These are phyloP conservation scores for Dactylonectria estremocensis DNA, from an alignment of 2,329 filamentous ascomycete genomes.

Conservation along the genomic window DNA sequence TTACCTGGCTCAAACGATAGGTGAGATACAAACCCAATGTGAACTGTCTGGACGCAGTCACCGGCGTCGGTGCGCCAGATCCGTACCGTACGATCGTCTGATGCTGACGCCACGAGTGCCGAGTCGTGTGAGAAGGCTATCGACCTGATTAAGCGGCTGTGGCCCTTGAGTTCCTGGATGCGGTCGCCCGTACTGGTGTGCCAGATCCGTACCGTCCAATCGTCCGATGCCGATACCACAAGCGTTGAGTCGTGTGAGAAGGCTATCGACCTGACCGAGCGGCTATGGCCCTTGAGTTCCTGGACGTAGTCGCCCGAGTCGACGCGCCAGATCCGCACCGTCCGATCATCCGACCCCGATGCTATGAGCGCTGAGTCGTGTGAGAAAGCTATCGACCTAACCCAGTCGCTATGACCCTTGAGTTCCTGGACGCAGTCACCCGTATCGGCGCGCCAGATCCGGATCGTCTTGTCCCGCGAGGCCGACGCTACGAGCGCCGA, in stretches of 20 bases:
- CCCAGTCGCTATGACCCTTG: not conserved
- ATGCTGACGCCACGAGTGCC: not conserved
- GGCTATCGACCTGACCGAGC: not conserved
- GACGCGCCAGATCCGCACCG: slow-evolving; percentile 3
- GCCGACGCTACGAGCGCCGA: not conserved
- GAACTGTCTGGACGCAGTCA: slow-evolving; percentile 7
- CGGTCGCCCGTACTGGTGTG: not conserved
- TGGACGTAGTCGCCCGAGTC: slow-evolving; percentile 5
- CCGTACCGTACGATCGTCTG: not conserved
- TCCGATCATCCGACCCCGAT: not conserved
- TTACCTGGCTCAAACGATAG: not conserved
- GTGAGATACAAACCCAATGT: slow-evolving; percentile 9
- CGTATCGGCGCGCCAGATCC: slow-evolving; percentile 7
- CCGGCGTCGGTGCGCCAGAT: slow-evolving; percentile 1
- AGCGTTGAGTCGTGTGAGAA: no score
- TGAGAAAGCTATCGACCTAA: not conserved
- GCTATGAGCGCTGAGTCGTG: no score
- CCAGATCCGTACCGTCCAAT: slow-evolving; percentile 5
- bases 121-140: not conserved
- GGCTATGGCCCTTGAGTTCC: not conserved
- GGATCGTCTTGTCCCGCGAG: not conserved
- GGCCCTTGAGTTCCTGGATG: not conserved
- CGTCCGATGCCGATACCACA: not conserved
- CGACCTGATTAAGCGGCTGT: not conserved
- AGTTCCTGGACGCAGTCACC: slow-evolving; percentile 4